Evolutionary conservation across 225 moss, liverwort and hornwort genomes (phyloP).

Genomic region (Pleurozium schreberi): DNA sequence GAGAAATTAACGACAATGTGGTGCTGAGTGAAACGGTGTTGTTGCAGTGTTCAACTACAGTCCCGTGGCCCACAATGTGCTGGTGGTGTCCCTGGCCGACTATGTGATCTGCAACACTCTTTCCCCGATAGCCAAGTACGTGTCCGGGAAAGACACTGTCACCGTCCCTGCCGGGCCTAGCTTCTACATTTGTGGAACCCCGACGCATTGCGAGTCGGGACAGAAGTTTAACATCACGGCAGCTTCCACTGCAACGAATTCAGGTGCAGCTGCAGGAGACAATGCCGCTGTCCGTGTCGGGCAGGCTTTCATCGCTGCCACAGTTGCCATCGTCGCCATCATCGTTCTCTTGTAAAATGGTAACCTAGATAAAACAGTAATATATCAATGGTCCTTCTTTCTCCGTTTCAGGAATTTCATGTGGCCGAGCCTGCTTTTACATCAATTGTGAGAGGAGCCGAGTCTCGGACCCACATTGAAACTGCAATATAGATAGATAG

Average conservation of each 20-base stretch:
- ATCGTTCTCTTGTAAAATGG: neutral
- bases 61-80: neutral
- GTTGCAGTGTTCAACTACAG: neutral
- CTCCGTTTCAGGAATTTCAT: neutral
- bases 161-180: neutral
- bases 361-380: neutral
- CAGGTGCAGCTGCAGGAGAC: neutral
- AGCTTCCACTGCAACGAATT: neutral
- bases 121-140: neutral
- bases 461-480: neutral
- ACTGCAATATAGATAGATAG: neutral
- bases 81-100: slow-evolving; percentile 6
- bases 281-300: too few species aligned
- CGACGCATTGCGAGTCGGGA: slow-evolving; percentile 1
- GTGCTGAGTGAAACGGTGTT: neutral
- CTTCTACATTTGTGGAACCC: neutral
- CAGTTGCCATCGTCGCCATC: neutral
- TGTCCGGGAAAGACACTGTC: neutral
- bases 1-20: neutral
- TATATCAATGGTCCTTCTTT: neutral
- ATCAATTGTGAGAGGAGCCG: neutral
- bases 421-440: neutral
- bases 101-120: slow-evolving; percentile 2
- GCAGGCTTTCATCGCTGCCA: neutral
- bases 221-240: slow-evolving; percentile 15